Conservation (phyloP, 2,329 filamentous ascomycete species). For the Diplodia mutila region DNA sequence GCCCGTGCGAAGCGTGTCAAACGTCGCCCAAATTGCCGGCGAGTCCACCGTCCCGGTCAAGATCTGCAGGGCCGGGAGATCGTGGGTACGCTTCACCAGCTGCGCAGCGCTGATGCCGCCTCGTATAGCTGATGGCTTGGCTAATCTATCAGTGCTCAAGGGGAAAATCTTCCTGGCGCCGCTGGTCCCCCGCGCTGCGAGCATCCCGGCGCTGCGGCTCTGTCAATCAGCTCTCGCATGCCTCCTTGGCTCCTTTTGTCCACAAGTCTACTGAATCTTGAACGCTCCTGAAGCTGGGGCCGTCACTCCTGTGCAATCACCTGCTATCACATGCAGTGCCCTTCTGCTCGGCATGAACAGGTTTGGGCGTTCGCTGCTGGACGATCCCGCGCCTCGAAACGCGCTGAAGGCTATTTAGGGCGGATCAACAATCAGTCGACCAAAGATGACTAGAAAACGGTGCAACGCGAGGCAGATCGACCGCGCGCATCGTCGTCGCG, state of each 20-base stretch:
- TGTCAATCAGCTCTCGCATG: background rate
- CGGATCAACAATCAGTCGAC: background rate
- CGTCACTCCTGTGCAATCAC: background rate
- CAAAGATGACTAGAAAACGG: background rate
- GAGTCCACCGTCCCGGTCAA: slow-evolving; percentile 16
- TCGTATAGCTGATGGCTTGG: slow-evolving; percentile 14
- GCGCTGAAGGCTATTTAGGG: background rate
- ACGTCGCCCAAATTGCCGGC: slow-evolving; percentile 8
- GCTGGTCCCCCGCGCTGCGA: background rate
- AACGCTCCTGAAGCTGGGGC: background rate
- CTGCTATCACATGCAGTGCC: background rate
- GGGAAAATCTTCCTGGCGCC: background rate
- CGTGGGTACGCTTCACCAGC: background rate
- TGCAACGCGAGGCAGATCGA: background rate
- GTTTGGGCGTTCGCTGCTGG: background rate
- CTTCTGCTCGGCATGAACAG: background rate
- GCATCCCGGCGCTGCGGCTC: slow-evolving; percentile 1
- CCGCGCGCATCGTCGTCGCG: background rate
- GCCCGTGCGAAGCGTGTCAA: slow-evolving; percentile 11
- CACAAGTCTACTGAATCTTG: background rate
- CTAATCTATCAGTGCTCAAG: slow-evolving; percentile 1
- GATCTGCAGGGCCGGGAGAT: slow-evolving; percentile 24
- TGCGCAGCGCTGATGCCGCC: background rate
- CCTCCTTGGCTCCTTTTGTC: background rate
- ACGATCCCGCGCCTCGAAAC: slow-evolving; percentile 1